Conservation (phyloP, 495 filamentous ascomycete genomes). For the Penicillium coprophilum region DNA sequence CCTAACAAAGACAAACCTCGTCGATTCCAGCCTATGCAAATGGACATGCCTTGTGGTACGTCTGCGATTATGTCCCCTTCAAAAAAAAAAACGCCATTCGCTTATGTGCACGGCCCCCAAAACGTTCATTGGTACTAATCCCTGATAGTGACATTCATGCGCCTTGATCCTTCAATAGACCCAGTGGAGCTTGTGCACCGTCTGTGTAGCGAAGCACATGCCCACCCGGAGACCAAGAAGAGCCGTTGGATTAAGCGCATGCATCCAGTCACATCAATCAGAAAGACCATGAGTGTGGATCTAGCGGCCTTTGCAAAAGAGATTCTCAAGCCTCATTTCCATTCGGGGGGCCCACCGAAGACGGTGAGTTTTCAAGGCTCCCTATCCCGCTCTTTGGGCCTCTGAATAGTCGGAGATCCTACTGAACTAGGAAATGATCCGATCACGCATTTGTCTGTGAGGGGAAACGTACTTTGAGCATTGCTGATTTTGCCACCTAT, state of each 20-base stretch:
- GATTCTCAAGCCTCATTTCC: conserved; percentile 74
- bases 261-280: conserved; percentile 73
- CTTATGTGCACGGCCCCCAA: conserved; percentile 41
- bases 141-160: conserved; percentile 42
- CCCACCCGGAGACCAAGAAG: conserved; percentile 52
- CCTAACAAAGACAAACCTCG: conserved; percentile 45
- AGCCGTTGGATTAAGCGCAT: conserved; percentile 80
- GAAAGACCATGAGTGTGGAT: conserved; percentile 75
- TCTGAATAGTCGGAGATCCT: neutral
- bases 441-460: conserved; percentile 5
- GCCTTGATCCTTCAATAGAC: conserved; percentile 64
- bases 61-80: conserved; percentile 40
- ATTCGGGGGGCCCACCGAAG: conserved; percentile 48
- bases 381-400: neutral
- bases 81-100: conserved; percentile 10
- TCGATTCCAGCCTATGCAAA: conserved; percentile 61
- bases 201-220: conserved; percentile 67
- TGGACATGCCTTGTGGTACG: conserved; percentile 77
- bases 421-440: conserved; percentile 8
- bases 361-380: conserved; percentile 43
- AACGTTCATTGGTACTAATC: conserved; percentile 35
- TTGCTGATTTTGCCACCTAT: conserved; percentile 14
- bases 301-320: conserved; percentile 67
- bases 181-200: conserved; percentile 75
- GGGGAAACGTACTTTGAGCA: conserved; percentile 1